A percentile compares a stretch with the other conserved stretches of the same genome.
These are phyloP conservation scores for Podaxis sp. DNA, from an alignment of 768 basidiomycete genomes.

Conservation along the genomic window DNA sequence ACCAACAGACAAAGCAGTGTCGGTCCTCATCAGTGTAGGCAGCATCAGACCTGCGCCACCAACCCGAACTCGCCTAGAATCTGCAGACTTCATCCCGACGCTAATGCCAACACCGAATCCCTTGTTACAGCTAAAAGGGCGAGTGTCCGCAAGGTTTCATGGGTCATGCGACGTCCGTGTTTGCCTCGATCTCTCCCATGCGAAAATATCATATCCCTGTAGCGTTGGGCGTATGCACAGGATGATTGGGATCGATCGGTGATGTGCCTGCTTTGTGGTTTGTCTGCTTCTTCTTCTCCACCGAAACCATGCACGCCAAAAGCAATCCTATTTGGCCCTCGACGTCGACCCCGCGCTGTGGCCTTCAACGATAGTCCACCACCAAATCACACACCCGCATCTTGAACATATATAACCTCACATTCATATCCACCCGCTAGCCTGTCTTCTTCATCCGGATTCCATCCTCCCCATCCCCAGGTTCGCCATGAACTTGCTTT, in stretches of 20 bases:
- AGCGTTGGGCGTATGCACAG: too few species aligned
- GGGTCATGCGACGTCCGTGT: neutral
- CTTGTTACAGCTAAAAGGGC: too few species aligned
- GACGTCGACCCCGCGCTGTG: neutral
- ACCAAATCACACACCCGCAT: neutral
- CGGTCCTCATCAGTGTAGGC: too few species aligned
- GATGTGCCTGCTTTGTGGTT: too few species aligned
- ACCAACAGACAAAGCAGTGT: too few species aligned
- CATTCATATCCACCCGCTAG: neutral
- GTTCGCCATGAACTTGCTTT: neutral
- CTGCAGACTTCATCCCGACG: too few species aligned
- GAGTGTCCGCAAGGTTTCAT: neutral
- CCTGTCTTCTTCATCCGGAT: neutral
- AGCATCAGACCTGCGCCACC: too few species aligned
- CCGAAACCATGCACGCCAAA: neutral
- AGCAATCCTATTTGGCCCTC: neutral
- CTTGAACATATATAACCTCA: neutral
- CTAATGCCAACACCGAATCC: too few species aligned
- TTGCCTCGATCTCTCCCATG: neutral
- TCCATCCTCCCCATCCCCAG: neutral
- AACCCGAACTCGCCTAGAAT: too few species aligned
- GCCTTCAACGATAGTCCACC: neutral
- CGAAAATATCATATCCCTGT: neutral
- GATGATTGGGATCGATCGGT: too few species aligned
- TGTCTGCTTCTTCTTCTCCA: neutral